Conservation (phyloP, 1,284 basidiomycete genomes). For the Apiotrichum veenhuisii region DNA sequence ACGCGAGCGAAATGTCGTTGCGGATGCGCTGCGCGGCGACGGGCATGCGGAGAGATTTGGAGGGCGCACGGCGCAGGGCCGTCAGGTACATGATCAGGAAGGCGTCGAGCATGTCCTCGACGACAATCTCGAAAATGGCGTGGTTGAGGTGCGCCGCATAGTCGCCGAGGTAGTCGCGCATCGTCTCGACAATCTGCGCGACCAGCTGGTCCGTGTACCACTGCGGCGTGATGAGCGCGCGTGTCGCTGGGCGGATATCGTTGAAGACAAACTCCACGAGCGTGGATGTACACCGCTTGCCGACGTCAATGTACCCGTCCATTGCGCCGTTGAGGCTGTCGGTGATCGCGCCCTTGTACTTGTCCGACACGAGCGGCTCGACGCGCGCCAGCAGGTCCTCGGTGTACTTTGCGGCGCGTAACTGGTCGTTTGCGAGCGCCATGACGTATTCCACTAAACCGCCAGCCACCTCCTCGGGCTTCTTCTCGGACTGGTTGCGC, state of each 20-base stretch:
- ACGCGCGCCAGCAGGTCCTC: constrained; percentile 80
- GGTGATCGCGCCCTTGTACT: constrained; percentile 78
- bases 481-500: constrained; percentile 77
- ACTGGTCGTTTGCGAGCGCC: constrained; percentile 96
- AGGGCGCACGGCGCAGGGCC: constrained; percentile 72
- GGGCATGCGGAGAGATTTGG: constrained; percentile 75
- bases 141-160: constrained; percentile 88
- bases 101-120: constrained; percentile 88
- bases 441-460: constrained; percentile 95
- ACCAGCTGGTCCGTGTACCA: constrained; percentile 65
- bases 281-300: constrained; percentile 91
- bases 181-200: constrained; percentile 87
- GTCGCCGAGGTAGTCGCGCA: constrained; percentile 92
- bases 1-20: constrained; percentile 72
- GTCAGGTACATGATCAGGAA: constrained; percentile 90
- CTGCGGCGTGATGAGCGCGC: constrained; percentile 70
- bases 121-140: constrained; percentile 82
- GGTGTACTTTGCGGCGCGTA: constrained; percentile 91
- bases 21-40: constrained; percentile 75
- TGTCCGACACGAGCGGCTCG: constrained; percentile 87
- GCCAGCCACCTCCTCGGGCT: constrained; percentile 76
- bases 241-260: constrained; percentile 84
- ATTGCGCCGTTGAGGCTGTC: constrained; percentile 92
- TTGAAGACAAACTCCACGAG: constrained; percentile 94
- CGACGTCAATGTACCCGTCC: constrained; percentile 96